phyloP scores from a whole-genome alignment of 2,329 filamentous ascomycete genomes.

The Aspergillus costaricaensis region DNA sequence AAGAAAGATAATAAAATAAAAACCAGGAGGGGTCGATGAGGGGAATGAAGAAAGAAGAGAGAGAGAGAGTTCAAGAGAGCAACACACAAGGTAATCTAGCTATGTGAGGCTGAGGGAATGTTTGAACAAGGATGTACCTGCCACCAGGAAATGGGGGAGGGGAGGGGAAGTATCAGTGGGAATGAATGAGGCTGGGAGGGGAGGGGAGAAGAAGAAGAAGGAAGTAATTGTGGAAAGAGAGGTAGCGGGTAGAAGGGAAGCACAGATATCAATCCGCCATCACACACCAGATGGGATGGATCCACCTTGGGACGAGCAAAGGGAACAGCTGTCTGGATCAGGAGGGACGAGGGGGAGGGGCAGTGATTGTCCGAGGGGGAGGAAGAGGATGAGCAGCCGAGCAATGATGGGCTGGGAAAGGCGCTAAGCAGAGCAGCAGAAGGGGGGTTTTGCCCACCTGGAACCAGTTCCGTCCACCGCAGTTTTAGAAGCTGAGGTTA shows the following conservation, averaged over 20 bases:
- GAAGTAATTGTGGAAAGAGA: conserved; percentile 2
- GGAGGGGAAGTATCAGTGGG: background rate
- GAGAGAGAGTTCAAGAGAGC: background rate
- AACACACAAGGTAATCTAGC: conserved; percentile 8
- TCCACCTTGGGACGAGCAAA: conserved; percentile 12
- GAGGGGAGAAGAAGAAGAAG: conserved; percentile 3
- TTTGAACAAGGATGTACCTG: background rate
- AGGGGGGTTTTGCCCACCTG: conserved; percentile 12
- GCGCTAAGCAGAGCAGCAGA: conserved; percentile 4
- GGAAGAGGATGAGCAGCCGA: background rate
- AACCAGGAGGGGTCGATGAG: background rate
- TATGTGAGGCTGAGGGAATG: background rate
- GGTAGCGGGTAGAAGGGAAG: conserved; percentile 1
- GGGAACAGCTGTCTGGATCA: conserved; percentile 19
- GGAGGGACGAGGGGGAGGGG: conserved; percentile 15
- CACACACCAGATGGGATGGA: conserved; percentile 11
- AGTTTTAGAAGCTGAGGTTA: background rate
- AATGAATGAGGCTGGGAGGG: conserved; percentile 7
- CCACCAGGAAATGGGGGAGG: background rate
- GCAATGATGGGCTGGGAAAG: background rate
- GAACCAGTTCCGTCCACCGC: conserved; percentile 2
- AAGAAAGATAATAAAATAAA: too few species aligned
- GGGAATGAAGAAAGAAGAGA: background rate
- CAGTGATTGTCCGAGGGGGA: conserved; percentile 5
- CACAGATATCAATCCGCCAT: conserved; percentile 17